Evolutionary conservation across 352 stramenopile species (phyloP).

Genomic region (Phytophthora quininea): DNA sequence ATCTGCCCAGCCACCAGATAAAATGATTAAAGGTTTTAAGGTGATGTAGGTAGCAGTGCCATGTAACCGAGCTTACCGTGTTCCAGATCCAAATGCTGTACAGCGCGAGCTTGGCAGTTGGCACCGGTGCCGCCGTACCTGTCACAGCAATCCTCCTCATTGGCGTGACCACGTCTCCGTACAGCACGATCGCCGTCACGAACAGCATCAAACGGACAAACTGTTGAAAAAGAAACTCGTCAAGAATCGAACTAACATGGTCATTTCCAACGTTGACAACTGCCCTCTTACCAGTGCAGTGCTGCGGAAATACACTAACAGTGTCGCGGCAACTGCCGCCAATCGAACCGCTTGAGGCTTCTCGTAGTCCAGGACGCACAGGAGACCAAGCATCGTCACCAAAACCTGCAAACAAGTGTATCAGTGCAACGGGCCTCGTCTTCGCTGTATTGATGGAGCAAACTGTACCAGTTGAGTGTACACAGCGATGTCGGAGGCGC

Average conservation of each 20-base stretch:
- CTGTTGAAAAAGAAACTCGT: slow-evolving; percentile 19
- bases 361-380: slow-evolving; percentile 54
- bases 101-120: slow-evolving; percentile 33
- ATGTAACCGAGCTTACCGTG: slow-evolving; percentile 24
- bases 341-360: slow-evolving; percentile 59
- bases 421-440: not conserved
- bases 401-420: slow-evolving; percentile 32
- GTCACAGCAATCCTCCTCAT: slow-evolving; percentile 25
- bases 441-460: not conserved
- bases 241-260: slow-evolving; percentile 1
- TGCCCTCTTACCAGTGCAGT: slow-evolving; percentile 43
- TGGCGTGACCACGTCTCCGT: slow-evolving; percentile 62
- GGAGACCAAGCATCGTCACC: slow-evolving; percentile 33
- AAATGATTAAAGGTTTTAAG: no score
- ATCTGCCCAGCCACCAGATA: slow-evolving; percentile 13
- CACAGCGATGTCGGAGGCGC: slow-evolving; percentile 41
- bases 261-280: not conserved
- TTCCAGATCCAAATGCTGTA: slow-evolving; percentile 53
- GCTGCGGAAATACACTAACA: slow-evolving; percentile 73
- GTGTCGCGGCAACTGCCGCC: slow-evolving; percentile 24
- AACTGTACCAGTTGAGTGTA: slow-evolving; percentile 54
- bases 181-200: slow-evolving; percentile 54
- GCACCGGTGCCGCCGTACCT: slow-evolving; percentile 12
- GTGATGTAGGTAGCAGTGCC: not conserved
- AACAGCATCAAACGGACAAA: slow-evolving; percentile 67